Percentiles rank a stretch among this genome's conserved stretches.
These are phyloP conservation scores for Inga oerstediana DNA, from an alignment of 306 rosid genomes.

Conservation along the genomic window DNA sequence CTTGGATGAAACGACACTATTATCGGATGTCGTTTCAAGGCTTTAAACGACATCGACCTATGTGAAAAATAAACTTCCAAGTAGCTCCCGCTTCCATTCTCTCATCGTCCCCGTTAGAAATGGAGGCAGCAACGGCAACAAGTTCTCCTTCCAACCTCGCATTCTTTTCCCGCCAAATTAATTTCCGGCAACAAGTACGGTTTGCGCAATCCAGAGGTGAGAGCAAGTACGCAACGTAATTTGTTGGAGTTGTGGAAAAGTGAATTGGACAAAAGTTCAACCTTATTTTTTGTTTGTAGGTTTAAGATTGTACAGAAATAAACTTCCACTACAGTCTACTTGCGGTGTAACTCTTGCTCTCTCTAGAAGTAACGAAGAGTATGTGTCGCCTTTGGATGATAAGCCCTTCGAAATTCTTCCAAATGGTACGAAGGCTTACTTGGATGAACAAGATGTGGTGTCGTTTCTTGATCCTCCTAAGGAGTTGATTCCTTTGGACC, in stretches of 20 bases:
- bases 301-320: constrained; percentile 28
- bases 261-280: background rate
- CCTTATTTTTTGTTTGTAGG: constrained; percentile 29
- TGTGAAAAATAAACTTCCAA: background rate
- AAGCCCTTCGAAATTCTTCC: constrained; percentile 68
- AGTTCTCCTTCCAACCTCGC: constrained; percentile 10
- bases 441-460: constrained; percentile 78
- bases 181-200: constrained; percentile 1
- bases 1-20: constrained; percentile 25
- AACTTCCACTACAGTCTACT: constrained; percentile 29
- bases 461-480: constrained; percentile 84
- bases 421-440: constrained; percentile 55
- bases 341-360: constrained; percentile 28
- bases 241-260: background rate
- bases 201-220: constrained; percentile 38
- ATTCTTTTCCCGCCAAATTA: constrained; percentile 33
- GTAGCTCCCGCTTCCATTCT: background rate
- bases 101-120: background rate
- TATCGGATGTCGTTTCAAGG: background rate
- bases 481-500: constrained; percentile 69
- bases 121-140: constrained; percentile 25
- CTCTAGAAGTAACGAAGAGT: constrained; percentile 38
- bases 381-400: constrained; percentile 69
- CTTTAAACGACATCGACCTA: background rate
- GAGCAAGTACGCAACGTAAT: background rate